Percentiles rank a stretch among this genome's conserved stretches.
Evolutionary conservation across 176 grass and related monocot species (phyloP).

Genomic region (Carex parvula): DNA sequence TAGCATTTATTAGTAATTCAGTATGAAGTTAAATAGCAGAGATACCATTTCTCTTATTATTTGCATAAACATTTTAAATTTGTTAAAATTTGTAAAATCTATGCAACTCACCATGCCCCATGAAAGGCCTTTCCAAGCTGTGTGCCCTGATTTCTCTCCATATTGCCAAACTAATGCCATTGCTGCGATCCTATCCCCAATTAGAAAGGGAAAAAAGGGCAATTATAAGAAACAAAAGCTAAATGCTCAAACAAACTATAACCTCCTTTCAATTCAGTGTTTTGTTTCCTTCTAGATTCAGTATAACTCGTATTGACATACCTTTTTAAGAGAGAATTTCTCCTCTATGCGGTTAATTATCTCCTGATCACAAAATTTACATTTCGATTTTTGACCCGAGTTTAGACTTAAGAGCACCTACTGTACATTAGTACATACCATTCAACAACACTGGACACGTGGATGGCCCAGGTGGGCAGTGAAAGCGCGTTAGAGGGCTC

Average conservation of each 20-base stretch:
- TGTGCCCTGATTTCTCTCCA: conserved; percentile 66
- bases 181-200: conserved; percentile 63
- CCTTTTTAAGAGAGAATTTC: neutral
- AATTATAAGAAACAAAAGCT: neutral
- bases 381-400: neutral
- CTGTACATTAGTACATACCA: conserved; percentile 39
- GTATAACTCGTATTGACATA: neutral
- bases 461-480: conserved; percentile 85
- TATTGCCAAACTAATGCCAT: conserved; percentile 92
- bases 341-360: neutral
- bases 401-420: neutral
- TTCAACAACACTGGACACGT: conserved; percentile 90
- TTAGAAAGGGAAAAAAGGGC: neutral
- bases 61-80: neutral
- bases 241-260: neutral
- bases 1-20: neutral
- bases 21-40: neutral
- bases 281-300: neutral
- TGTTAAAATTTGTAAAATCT: neutral
- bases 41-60: conserved; percentile 5
- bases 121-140: conserved; percentile 75
- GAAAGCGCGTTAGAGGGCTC: conserved; percentile 88
- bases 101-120: conserved; percentile 84
- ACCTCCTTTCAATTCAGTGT: neutral
- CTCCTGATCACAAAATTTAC: neutral